Percentiles rank a stretch among this genome's conserved stretches.
Conservation (phyloP, 352 stramenopile species). For the Phytophthora tentaculata region DNA sequence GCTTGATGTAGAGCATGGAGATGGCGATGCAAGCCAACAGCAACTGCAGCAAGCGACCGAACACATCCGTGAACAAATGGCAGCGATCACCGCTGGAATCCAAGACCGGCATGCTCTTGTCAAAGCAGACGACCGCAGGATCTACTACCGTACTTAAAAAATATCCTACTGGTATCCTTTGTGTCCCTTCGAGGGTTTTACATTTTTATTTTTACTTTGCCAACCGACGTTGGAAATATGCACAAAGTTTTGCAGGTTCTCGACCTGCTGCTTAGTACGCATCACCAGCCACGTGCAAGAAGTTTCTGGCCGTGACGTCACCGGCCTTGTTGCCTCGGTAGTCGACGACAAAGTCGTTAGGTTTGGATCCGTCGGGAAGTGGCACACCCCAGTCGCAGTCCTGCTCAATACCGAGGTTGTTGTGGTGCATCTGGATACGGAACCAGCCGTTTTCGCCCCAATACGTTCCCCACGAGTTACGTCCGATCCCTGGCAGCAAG, state of each 20-base stretch:
- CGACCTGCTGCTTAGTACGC: not conserved
- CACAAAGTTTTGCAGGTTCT: too few species aligned
- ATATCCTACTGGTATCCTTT: too few species aligned
- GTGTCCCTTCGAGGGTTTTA: too few species aligned
- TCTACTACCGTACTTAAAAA: too few species aligned
- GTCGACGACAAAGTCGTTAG: slow-evolving; percentile 46
- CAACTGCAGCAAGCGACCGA: slow-evolving; percentile 64
- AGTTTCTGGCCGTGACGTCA: slow-evolving; percentile 18
- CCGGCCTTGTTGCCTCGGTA: slow-evolving; percentile 26
- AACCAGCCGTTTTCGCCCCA: slow-evolving; percentile 95
- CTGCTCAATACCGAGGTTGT: slow-evolving; percentile 90
- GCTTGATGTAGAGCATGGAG: slow-evolving; percentile 79
- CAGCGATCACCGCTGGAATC: slow-evolving; percentile 47
- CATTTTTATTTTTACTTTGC: slow-evolving; percentile 6
- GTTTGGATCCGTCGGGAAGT: slow-evolving; percentile 81
- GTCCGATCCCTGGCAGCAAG: slow-evolving; percentile 70
- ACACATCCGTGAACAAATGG: slow-evolving; percentile 75
- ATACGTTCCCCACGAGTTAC: slow-evolving; percentile 94
- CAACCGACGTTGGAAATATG: slow-evolving; percentile 7
- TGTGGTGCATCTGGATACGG: slow-evolving; percentile 90
- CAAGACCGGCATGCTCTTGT: slow-evolving; percentile 10
- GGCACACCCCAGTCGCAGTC: slow-evolving; percentile 91
- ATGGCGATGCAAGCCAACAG: slow-evolving; percentile 55
- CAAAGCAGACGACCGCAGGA: slow-evolving; percentile 6
- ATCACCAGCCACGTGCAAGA: slow-evolving; percentile 23